A percentile compares a stretch with the other conserved stretches of the same genome.
Evolutionary conservation across 768 basidiomycete genomes (phyloP).

Genomic region (Pleurotus eryngii): DNA sequence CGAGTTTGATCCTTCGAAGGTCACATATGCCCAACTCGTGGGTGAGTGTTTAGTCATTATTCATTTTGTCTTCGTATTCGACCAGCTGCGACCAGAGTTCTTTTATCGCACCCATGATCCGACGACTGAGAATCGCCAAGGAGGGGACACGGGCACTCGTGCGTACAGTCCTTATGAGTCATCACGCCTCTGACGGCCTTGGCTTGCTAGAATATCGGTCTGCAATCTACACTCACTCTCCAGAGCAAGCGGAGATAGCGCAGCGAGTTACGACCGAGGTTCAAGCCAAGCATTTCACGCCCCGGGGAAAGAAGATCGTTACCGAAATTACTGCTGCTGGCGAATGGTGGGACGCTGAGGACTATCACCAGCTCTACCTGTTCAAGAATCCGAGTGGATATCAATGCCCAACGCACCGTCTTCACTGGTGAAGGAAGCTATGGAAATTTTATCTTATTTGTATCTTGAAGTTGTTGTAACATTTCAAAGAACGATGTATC

Average conservation of each 20-base stretch:
- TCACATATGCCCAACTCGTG: conserved; percentile 83
- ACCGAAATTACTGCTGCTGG: conserved; percentile 71
- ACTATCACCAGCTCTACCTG: conserved; percentile 81
- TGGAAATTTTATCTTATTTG: not conserved
- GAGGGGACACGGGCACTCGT: conserved; percentile 78
- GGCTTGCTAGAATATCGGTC: conserved; percentile 78
- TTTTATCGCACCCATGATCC: conserved; percentile 96
- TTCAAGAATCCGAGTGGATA: conserved; percentile 87
- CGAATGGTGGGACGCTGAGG: conserved; percentile 80
- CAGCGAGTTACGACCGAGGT: conserved; percentile 78
- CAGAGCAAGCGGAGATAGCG: conserved; percentile 71
- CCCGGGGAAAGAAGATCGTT: conserved; percentile 68
- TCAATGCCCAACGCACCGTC: conserved; percentile 84
- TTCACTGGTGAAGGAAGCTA: conserved; percentile 65
- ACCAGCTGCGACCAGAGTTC: conserved; percentile 54
- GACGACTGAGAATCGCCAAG: conserved; percentile 78
- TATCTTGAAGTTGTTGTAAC: not conserved
- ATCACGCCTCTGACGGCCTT: too few relatives aligned
- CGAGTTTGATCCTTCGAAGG: conserved; percentile 76
- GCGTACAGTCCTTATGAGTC: conserved; percentile 22
- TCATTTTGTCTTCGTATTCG: not conserved
- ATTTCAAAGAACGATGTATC: not conserved
- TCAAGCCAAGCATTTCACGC: conserved; percentile 78
- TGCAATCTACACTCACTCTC: conserved; percentile 78
- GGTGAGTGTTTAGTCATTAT: conserved; percentile 43